A percentile compares a stretch with the other conserved stretches of the same genome.
Conservation (phyloP, 371 early-diverging fungal genomes). For the Actinomucor elegans region DNA sequence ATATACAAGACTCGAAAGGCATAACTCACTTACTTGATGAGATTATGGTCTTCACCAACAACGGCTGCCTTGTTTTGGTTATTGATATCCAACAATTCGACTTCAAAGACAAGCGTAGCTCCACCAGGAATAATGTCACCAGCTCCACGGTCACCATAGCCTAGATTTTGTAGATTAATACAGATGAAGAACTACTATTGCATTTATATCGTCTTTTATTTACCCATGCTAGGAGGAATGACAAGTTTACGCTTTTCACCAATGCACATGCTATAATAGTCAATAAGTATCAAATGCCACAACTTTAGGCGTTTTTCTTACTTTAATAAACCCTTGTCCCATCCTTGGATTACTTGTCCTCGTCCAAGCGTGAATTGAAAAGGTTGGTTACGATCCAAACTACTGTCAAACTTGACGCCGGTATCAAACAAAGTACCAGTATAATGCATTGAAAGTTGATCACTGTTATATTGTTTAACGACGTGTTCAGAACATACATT, state of each 20-base stretch:
- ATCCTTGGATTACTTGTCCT: conserved; percentile 71
- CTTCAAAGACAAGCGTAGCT: conserved; percentile 68
- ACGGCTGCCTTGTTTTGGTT: neutral
- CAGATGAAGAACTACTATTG: neutral
- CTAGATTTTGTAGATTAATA: too few species aligned
- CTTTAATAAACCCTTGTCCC: conserved; percentile 81
- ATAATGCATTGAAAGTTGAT: conserved; percentile 80
- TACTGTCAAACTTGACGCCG: conserved; percentile 79
- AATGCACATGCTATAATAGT: conserved; percentile 68
- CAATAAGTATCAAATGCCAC: neutral
- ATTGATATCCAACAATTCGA: conserved; percentile 62
- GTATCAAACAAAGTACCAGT: conserved; percentile 70
- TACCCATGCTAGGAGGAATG: conserved; percentile 75
- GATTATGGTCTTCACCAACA: neutral
- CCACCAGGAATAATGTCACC: conserved; percentile 59
- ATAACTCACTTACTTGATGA: conserved; percentile 16
- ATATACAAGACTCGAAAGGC: too few species aligned
- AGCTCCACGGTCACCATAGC: conserved; percentile 61
- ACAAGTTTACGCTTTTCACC: conserved; percentile 82
- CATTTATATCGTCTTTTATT: neutral
- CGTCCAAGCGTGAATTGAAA: conserved; percentile 74
- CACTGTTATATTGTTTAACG: conserved; percentile 34
- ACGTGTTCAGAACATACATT: neutral
- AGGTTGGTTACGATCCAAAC: conserved; percentile 66
- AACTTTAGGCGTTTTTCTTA: conserved; percentile 25